Conservation (phyloP, 2,329 filamentous ascomycete genomes). For the Paracoccidioides lutzii region DNA sequence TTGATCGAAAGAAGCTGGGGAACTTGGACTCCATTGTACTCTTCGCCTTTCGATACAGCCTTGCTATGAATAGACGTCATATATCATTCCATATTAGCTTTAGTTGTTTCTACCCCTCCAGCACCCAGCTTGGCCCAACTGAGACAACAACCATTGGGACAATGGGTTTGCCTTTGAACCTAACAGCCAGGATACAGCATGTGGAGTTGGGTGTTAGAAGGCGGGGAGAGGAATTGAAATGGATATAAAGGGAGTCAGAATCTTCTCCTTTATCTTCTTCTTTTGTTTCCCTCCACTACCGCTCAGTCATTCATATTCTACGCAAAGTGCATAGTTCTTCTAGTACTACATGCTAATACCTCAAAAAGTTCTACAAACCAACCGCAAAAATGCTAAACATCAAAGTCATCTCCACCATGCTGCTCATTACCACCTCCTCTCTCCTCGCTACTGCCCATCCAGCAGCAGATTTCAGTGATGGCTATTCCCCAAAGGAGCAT, state of each 20-base stretch:
- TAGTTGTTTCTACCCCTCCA: neutral
- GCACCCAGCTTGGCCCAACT: neutral
- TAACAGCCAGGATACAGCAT: neutral
- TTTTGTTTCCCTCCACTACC: neutral
- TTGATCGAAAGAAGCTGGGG: neutral
- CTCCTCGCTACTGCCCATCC: constrained; percentile 12
- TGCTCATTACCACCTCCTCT: constrained; percentile 17
- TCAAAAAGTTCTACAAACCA: neutral
- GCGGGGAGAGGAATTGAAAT: neutral
- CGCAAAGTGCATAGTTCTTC: neutral
- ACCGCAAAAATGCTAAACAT: constrained; percentile 18
- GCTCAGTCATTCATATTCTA: neutral
- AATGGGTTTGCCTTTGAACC: neutral
- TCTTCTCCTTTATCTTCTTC: neutral
- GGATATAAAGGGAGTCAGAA: neutral
- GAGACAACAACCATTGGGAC: neutral
- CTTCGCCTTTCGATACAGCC: too few species aligned
- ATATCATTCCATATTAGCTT: neutral
- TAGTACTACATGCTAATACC: neutral
- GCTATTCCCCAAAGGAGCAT: too few species aligned
- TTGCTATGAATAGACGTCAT: neutral
- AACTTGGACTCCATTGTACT: too few species aligned
- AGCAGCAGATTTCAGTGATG: neutral
- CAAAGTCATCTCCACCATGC: constrained; percentile 14
- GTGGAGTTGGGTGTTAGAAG: neutral